Evolutionary conservation across 2,329 filamentous ascomycete species (phyloP), one percentile per base, ranked within the genome.

Genomic region (Ophiostoma australiae): DNA sequence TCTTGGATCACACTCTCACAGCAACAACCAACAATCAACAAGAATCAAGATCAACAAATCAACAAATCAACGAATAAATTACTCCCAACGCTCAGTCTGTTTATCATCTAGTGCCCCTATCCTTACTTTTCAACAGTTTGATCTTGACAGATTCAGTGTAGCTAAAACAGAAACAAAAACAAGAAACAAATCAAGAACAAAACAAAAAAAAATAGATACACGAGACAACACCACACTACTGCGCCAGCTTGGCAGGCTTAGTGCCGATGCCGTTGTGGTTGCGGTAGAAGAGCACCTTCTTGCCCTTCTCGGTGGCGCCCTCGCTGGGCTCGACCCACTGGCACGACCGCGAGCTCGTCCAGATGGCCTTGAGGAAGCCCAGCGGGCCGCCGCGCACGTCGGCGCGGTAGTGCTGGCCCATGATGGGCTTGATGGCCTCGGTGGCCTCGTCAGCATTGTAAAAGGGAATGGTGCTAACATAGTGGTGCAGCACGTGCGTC

Each of bases 401-500:
- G 69, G 91, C 84, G 75, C 94, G 92, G 85, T 99, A 99, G 86
- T 99, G 95, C 78, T 86, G 85, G 80, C 95, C 95, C 94, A 99
- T 97, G 80, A 99, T 85, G 73, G 88, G 88, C 86, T 94, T 93
- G 73, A 76, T 76, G 66, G 75, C 74, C 68, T 76, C 75, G 31
- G 73, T 74, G 37, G 75, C 75, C 72, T 76, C 75, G 70, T 76
- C 75, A n/a, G 75, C 75, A 41, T 76, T 69, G 71, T 77, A 77
- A 61, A 76, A 76, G 74, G 94, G 94, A 75, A 98, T 98, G 77
- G 89, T 93, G 82, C 91, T 94, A 80, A 97, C 88, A 82, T 97
- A 97, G 87, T 97, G 94, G 86, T 98, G 94, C 72, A 97, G 91
- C 72, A 98, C 94, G 82, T 98, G 94, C 65, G 94, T 97, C 85